A percentile compares a stretch with the other conserved stretches of the same genome.
Evolutionary conservation across 164 flowering plant species (phyloP).

Genomic region (Macadamia integrifolia): DNA sequence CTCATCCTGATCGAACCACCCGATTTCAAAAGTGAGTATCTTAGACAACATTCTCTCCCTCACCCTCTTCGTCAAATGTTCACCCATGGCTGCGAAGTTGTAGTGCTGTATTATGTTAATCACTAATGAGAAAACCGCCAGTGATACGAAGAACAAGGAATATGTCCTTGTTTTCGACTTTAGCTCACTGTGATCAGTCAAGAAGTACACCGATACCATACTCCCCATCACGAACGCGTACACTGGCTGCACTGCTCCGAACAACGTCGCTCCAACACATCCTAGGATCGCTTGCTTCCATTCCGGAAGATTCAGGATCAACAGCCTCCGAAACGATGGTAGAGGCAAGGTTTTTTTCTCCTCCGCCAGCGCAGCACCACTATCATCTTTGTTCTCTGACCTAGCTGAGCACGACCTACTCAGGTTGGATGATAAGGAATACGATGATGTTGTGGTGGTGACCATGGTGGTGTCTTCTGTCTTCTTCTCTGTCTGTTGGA

Average conservation of each 20-base stretch:
- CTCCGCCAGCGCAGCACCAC: slow-evolving; percentile 1
- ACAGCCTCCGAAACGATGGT: slow-evolving; percentile 59
- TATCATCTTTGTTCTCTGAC: slow-evolving; percentile 17
- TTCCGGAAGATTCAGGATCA: slow-evolving; percentile 60
- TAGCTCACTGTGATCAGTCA: slow-evolving; percentile 47
- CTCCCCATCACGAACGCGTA: slow-evolving; percentile 70
- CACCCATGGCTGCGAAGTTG: slow-evolving; percentile 81
- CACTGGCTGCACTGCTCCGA: slow-evolving; percentile 20
- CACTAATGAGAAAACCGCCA: slow-evolving; percentile 49
- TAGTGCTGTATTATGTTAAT: slow-evolving; percentile 64
- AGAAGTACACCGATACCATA: slow-evolving; percentile 60
- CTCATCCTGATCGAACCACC: slow-evolving; percentile 82
- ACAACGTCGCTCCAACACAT: slow-evolving; percentile 44
- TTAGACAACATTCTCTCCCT: slow-evolving; percentile 78
- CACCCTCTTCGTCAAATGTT: slow-evolving; percentile 67
- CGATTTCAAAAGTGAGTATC: slow-evolving; percentile 79
- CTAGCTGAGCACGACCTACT: slow-evolving; percentile 50
- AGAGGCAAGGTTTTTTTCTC: slow-evolving; percentile 14
- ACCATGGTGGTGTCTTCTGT: not conserved
- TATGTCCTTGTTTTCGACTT: slow-evolving; percentile 42
- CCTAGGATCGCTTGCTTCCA: slow-evolving; percentile 71
- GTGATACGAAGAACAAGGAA: slow-evolving; percentile 37
- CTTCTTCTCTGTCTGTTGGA: slow-evolving; percentile 35
- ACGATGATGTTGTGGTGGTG: not conserved
- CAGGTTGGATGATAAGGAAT: slow-evolving; percentile 7